Evolutionary conservation across 1,139 yeast genomes (phyloP), one percentile per base, ranked within the genome.

Genomic region (Scheffersomyces lignicola): DNA sequence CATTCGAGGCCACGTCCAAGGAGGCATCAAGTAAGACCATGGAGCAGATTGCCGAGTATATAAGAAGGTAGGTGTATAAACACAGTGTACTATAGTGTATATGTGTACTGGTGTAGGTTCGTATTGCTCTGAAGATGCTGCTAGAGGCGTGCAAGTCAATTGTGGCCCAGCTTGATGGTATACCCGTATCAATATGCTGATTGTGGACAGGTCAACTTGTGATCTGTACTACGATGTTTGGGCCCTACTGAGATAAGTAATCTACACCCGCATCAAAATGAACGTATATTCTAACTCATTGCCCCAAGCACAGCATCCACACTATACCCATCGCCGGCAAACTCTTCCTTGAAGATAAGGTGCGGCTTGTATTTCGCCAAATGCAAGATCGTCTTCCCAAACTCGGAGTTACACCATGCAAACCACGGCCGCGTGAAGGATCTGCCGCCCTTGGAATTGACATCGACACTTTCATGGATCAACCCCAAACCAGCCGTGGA

Each of bases 401-500:
- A 87, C 57, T 88, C 96, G 1, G 95, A 80, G 54, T 88, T 89
- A 49, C 95, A 87, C 96, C 96, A 89, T 3, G 96, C 85, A 62
- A 89, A 89, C 96, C 96, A 88, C 2, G 90, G 75, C 39, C 95
- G 65, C 0, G 95, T 83, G 50, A 58, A 83, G 14, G 57, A 60
- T 6, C 35, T 28, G 1, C 82, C 82, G 7, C 55, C 52, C 1
- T 65, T 65, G 2, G 73, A 61, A 47, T 82, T 73, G 3, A 87
- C 95, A 44, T 84, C 66, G 3, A 88, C 78, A 42, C 86, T 76
- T 60, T 88, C 96, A 53, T 88, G 96, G 79, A 88, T 81, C 39
- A 88, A 68, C 0, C 96, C 96, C 12, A 87, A 63, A 0, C 80
- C 82, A 2, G 74, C 86, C 0, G 96, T 87, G 6, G 78, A 75